A percentile compares a stretch with the other conserved stretches of the same genome.
Evolutionary conservation across 192 early-diverging fungal species (phyloP).

Genomic region (Radiomyces spectabilis): DNA sequence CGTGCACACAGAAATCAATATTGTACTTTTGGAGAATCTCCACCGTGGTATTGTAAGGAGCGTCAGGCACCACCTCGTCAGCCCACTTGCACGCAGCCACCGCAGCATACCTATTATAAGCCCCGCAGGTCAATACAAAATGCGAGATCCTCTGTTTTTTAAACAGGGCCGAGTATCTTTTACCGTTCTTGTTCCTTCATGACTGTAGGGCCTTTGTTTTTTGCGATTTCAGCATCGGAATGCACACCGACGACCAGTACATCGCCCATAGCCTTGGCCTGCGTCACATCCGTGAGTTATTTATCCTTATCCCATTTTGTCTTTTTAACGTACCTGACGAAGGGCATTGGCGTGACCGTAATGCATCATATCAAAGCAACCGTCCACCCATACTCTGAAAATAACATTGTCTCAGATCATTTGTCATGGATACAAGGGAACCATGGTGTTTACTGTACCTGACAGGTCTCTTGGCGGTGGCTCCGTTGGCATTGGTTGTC

Average conservation of each 20-base stretch:
- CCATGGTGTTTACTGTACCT: no score
- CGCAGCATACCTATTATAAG: conserved; percentile 89
- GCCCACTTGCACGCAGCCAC: conserved; percentile 97
- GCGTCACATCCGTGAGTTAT: no score
- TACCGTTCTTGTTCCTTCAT: conserved; percentile 94
- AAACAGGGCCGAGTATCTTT: no score
- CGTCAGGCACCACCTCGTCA: conserved; percentile 85
- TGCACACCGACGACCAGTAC: conserved; percentile 95
- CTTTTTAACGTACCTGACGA: conserved; percentile 59
- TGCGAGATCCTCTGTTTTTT: conserved; percentile 57
- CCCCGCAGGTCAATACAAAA: no score
- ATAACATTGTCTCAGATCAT: no score
- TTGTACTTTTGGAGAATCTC: conserved; percentile 80
- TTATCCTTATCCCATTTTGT: neutral
- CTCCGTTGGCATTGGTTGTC: no score
- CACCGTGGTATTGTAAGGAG: conserved; percentile 87
- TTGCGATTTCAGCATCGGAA: conserved; percentile 86
- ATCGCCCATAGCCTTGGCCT: conserved; percentile 94
- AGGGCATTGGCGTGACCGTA: conserved; percentile 95
- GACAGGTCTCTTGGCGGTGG: no score
- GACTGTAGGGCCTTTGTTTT: conserved; percentile 94
- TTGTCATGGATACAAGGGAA: no score
- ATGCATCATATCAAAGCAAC: conserved; percentile 97
- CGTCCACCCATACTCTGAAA: conserved; percentile 83
- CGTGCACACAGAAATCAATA: conserved; percentile 86